Base-by-base conservation (phyloP, 805 yeast genomes). In the Pichia exigua region DNA sequence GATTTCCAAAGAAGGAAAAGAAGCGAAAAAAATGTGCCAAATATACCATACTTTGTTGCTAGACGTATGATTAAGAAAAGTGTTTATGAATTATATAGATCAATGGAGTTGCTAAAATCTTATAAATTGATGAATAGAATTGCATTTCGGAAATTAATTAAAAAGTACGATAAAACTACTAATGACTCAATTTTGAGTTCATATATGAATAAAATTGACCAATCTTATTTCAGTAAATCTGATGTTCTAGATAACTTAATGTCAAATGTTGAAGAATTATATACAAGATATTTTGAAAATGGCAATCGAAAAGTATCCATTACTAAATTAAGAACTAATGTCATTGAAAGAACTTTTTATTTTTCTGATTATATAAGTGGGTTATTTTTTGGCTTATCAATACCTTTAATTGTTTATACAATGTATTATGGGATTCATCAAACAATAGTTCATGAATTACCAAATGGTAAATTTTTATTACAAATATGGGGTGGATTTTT, bases 401-500 rank as follows among this genome's bases (percentile, higher is more conserved):
- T 85, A 2, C 92, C 96, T 1, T 68, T 94, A 18, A 70, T 87
- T n/a, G 63, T 74, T 0, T 75, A 82, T 50, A 84, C 86, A 0
- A 51, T 88, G 1, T 66, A 83, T 12, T 51, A 63, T 20, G 75
- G 75, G 24, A 55, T 73, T 1, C 62, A 67, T 15, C 65, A 71
- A 18, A 71, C 74, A 0, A 15, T 71, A 1, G 54, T 52, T 5
- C 72, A 74, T 0, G 64, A 63, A 1, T 63, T 79, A 3, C 79
- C 80, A 0, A 85, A 83, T 54, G 86, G 83, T 0, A 70, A 66
- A 44, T 83, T 70, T 53, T 61, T 92, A 51, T 66, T 92, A 42
- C 98, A 95, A 60, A 74, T 94, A 3, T 94, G 97, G 96, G 97
- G 85, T 10, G 98, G 98, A 1, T 90, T 89, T 65, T 77, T 89